Percentiles rank a stretch among this genome's conserved stretches.
Conservation (phyloP, 2,329 filamentous ascomycete genomes). For the Aureobasidium sp. region DNA sequence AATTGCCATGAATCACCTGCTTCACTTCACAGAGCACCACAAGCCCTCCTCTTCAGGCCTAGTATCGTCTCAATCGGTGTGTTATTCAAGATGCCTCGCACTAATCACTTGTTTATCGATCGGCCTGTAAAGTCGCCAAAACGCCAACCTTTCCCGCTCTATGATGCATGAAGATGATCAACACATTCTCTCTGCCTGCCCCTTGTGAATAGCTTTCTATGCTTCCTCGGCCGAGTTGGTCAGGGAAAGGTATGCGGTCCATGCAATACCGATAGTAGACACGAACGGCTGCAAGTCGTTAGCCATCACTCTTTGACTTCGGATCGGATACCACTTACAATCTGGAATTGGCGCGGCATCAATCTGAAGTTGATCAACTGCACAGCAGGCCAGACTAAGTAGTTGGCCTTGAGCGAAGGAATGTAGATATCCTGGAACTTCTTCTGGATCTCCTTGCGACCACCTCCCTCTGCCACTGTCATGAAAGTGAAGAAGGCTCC, state of each 20-base stretch:
- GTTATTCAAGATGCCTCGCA: not conserved
- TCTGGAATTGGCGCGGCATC: slow-evolving; percentile 91
- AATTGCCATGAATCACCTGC: not conserved
- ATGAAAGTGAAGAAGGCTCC: slow-evolving; percentile 90
- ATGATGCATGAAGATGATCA: slow-evolving; percentile 1
- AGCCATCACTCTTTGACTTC: not conserved
- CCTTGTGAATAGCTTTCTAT: slow-evolving; percentile 6
- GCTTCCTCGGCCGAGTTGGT: slow-evolving; percentile 77
- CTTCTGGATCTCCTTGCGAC: slow-evolving; percentile 64
- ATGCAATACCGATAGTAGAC: slow-evolving; percentile 89
- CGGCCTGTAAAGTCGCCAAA: slow-evolving; percentile 3
- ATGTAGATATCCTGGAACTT: slow-evolving; percentile 94
- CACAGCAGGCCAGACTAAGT: slow-evolving; percentile 86
- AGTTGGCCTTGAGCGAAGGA: slow-evolving; percentile 92
- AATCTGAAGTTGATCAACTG: slow-evolving; percentile 95
- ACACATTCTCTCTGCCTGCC: not conserved
- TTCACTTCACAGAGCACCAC: not conserved
- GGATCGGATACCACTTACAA: slow-evolving; percentile 53
- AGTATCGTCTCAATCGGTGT: not conserved
- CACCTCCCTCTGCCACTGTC: slow-evolving; percentile 90
- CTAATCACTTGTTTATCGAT: not conserved
- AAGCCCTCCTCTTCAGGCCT: too few relatives aligned
- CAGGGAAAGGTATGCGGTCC: slow-evolving; percentile 93
- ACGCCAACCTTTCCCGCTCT: not conserved
- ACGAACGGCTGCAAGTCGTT: slow-evolving; percentile 68